Base-by-base conservation (phyloP, 2,329 filamentous ascomycete genomes). In the Esteya vermicola region DNA sequence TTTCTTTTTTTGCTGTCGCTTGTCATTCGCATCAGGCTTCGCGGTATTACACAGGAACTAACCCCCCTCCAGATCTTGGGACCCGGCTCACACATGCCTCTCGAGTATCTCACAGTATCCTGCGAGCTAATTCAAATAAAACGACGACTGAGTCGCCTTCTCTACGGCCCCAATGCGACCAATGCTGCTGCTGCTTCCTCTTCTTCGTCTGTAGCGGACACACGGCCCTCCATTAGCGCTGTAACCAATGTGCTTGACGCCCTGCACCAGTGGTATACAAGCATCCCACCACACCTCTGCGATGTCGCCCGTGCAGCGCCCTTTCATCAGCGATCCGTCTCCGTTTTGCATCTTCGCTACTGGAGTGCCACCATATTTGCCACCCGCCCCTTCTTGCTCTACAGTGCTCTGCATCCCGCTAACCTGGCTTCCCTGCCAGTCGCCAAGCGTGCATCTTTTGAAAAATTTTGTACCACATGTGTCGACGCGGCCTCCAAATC, bases 321-420 rank as follows among this genome's bases (percentile, higher is more conserved):
- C 1, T 49, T 46, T 33, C 51, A 54, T 40, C 42, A 48, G 34
- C 49, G 52, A 9, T 48, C 49, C 14, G 49, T 52, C 2, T 48
- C 50, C 2, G 40, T 52, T 5, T 42, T 54, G 19, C 50, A 52
- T 18, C 42, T 52, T 19, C 46, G 50, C 8, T 52, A 50, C 44
- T 52, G 48, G 48, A 47, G 45, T 40, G 38, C 43, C 20, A 39
- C 44, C 21, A 38, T 51, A 9, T 50, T 50, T 23, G 47, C 47
- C 27, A 52, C 50, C 1, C 48, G 50, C 2, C 67, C 73, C 22
- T 54, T 54, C 27, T 36, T 53, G 27, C 44, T 53, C 3, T 50
- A 52, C 34, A 43, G 38, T 14, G 48, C 47, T 2, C 39, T 48
- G 14, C 44, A 48, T 19, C 23, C 40, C 9, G 36, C 38, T 2